These are phyloP conservation scores for Acmispon strigosus DNA, from an alignment of 306 rosid species.

Conservation along the genomic window DNA sequence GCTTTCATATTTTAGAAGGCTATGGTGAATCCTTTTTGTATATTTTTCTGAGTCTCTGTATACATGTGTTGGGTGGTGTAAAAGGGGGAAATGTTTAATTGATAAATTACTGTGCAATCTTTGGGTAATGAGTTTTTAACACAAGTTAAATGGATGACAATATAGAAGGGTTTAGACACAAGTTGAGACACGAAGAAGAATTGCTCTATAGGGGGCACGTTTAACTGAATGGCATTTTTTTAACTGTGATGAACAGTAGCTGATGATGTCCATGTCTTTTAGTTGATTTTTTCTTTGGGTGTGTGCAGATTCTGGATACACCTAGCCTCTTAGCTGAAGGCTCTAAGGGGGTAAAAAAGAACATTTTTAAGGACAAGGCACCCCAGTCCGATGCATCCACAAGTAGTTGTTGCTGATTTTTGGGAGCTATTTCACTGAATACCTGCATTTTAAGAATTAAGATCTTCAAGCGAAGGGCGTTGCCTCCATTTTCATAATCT, in stretches of 20 bases:
- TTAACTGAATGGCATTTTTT: too few species aligned
- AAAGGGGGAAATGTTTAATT: not conserved
- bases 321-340: slow-evolving; percentile 92
- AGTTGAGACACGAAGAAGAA: not conserved
- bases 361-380: slow-evolving; percentile 71
- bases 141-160: not conserved
- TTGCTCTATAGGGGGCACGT: too few species aligned
- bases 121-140: not conserved
- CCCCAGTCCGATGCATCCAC: slow-evolving; percentile 49
- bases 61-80: too few species aligned
- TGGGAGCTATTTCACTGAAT: slow-evolving; percentile 1
- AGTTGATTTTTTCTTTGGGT: slow-evolving; percentile 1
- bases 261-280: not conserved
- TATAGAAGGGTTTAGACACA: not conserved
- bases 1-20: not conserved
- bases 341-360: slow-evolving; percentile 68
- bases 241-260: not conserved
- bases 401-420: slow-evolving; percentile 74
- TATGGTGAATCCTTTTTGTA: not conserved
- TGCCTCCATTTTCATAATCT: slow-evolving; percentile 10
- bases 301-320: slow-evolving; percentile 79
- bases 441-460: slow-evolving; percentile 2
- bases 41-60: too few species aligned
- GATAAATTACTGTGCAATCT: not conserved
- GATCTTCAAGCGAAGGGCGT: slow-evolving; percentile 13